phyloP scores from a whole-genome alignment of 1,284 basidiomycete species.

The Mycena citricolor region DNA sequence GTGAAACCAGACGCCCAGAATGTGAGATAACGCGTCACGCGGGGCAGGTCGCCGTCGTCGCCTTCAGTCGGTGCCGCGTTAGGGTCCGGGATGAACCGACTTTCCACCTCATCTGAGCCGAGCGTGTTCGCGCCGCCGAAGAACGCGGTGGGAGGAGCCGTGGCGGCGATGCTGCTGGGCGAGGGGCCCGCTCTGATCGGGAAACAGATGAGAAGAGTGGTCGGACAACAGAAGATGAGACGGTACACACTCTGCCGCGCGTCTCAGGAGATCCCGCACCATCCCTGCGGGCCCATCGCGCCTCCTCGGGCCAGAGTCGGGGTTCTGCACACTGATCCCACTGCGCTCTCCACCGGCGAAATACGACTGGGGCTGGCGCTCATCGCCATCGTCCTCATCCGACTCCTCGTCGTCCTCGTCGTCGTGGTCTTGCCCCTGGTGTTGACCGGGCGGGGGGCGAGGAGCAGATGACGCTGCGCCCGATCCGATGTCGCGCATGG shows the following conservation, averaged over 20 bases:
- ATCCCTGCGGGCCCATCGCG: constrained; percentile 51
- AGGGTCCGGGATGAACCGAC: constrained; percentile 70
- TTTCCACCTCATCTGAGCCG: constrained; percentile 83
- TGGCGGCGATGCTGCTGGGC: constrained; percentile 28
- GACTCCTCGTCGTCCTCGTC: not conserved
- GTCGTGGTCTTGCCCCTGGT: not conserved
- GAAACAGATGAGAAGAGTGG: not conserved
- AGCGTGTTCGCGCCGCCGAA: constrained; percentile 78
- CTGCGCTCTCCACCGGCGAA: constrained; percentile 90
- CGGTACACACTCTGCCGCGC: constrained; percentile 73
- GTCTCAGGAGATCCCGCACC: constrained; percentile 79
- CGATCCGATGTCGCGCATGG: constrained; percentile 11
- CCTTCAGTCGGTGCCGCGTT: constrained; percentile 31
- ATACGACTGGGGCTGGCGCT: constrained; percentile 46
- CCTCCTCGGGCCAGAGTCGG: constrained; percentile 44
- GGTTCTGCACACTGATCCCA: constrained; percentile 89
- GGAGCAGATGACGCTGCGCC: not conserved
- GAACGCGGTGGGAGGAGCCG: constrained; percentile 43
- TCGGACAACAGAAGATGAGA: not conserved
- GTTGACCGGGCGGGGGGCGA: not conserved
- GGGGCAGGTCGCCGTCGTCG: constrained; percentile 31
- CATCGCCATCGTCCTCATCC: not conserved
- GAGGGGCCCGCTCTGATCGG: constrained; percentile 43
- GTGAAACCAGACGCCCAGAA: constrained; percentile 96
- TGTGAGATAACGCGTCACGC: constrained; percentile 76